Base-by-base conservation (phyloP, 2,329 filamentous ascomycete genomes). In the Trichothecium sympodiale region DNA sequence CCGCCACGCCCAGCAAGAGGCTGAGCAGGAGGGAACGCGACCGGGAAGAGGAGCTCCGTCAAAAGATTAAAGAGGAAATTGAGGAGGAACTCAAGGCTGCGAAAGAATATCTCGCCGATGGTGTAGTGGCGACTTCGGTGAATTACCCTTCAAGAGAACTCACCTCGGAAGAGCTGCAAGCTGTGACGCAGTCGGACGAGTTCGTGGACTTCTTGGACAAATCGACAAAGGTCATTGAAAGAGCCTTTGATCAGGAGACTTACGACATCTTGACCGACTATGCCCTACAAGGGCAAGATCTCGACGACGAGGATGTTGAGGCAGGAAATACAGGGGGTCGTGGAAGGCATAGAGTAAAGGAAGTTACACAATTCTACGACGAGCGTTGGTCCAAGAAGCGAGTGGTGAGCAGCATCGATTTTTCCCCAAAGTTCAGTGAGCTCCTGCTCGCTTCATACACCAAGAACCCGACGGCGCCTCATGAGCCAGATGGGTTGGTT, bases 241-340 rank as follows among this genome's bases (percentile, higher is more conserved):
- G 91, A 50, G 89, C 91, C 5, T 65, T 98, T 44, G 91, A 96
- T 51, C 82, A 94, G 52, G 86, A 95, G 51, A 63, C 61, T 38
- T 98, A 96, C 56, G 91, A 98, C 55, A 85, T 98, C 41, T 67
- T 98, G 41, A 87, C 86, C 39, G 88, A 98, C 60, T 98, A 98
- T 59, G 86, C 87, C 28, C 67, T 93, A 28, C 82, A 84, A 40
- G 83, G 82, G 5, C 67, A 82, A 40, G 80, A 80, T 37, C 63
- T 79, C 9, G 74, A 91, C 29, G 86, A 93, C 32, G 87, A 93
- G 33, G 85, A 93, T 38, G 87, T 86, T 46, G 80, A 85, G 44
- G 67, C 61, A 34, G 80, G 80, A 13, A 81, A 81, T 40, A 75
- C 73, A 3, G 72, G 75, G 23, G 81, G 79, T 4, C 80, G 81